Base-by-base conservation (phyloP, 441 rosid species). In the California macrophylla region DNA sequence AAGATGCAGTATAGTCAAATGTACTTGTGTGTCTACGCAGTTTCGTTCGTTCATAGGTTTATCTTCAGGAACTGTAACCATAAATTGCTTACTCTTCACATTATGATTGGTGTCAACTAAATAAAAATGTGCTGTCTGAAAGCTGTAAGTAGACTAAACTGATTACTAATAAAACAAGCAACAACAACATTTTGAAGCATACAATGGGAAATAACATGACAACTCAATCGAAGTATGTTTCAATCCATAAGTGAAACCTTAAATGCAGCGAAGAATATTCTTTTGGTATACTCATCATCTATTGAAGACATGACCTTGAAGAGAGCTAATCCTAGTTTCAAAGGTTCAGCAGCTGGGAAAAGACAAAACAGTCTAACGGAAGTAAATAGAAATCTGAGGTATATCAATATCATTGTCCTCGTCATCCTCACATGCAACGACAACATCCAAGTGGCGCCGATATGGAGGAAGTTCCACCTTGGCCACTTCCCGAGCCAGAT, bases 401-500 rank as follows among this genome's bases (percentile, higher is more conserved):
- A 92, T 89, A 78, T 92, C 97, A 1, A 89, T 80, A 50, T 92
- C 97, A 21, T 92, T 86, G 84, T 83, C 96, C 54, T 90, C 98
- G 4, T 92, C 98, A 52, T 92, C 96, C 82, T 92, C 98, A 4
- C 96, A 90, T 0, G 96, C 98, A 56, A 89, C 95, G 0, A 92
- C 87, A 21, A 92, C 84, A 68, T 90, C 98, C 12, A 90, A 77
- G 76, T 92, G 98, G 20, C 67, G 73, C 0, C 96, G 86, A 24
- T 84, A 78, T 0, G 89, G 70, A 18, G 98, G 97, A 70, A 92
- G 40, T 69, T 92, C 98, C 0, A 84, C 70, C 80, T 90, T 90
- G 1, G 98, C 96, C 6, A 92, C 92, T 63, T 92, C 96, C 83
- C 86, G 74, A 0, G 85, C 98, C 7, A 92, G 83, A 80, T 92